A percentile compares a stretch with the other conserved stretches of the same genome.
These are phyloP conservation scores for Shiraia sp. DNA, from an alignment of 2,329 filamentous ascomycete genomes.

Conservation along the genomic window DNA sequence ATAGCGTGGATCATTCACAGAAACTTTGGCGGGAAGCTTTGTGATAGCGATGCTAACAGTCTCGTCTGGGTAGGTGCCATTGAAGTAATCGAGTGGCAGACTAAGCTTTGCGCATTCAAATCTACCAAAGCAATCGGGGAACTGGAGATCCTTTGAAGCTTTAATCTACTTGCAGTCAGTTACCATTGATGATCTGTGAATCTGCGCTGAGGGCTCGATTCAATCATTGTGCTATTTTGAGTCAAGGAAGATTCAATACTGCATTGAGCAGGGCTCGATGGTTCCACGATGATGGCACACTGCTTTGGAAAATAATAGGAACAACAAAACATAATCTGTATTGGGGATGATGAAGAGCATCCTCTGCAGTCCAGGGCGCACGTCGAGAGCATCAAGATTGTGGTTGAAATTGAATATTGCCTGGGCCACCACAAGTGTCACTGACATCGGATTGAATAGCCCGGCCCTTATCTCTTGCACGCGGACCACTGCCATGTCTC, in stretches of 20 bases:
- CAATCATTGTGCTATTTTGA: background rate
- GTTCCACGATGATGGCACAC: too few relatives aligned
- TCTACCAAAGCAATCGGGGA: conserved; percentile 34
- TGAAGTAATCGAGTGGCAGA: conserved; percentile 44
- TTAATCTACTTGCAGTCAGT: conserved; percentile 13
- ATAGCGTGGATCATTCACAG: conserved; percentile 43
- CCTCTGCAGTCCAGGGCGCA: too few relatives aligned
- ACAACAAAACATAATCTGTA: too few relatives aligned
- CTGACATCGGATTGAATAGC: too few relatives aligned
- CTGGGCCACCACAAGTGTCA: too few relatives aligned
- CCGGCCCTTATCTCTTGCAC: too few relatives aligned
- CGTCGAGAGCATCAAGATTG: too few relatives aligned
- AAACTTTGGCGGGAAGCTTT: conserved; percentile 39
- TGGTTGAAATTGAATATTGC: too few relatives aligned
- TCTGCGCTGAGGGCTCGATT: background rate
- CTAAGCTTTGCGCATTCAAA: conserved; percentile 43
- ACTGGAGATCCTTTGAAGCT: conserved; percentile 25
- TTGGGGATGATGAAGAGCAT: too few relatives aligned
- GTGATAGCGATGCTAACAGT: conserved; percentile 37
- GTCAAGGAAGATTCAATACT: background rate
- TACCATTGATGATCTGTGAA: background rate
- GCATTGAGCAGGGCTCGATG: too few relatives aligned
- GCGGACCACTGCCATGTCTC: too few relatives aligned
- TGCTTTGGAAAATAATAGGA: too few relatives aligned
- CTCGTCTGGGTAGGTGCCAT: conserved; percentile 34